Evolutionary conservation across 495 filamentous ascomycete genomes (phyloP).

Genomic region (Glutinoglossum americanum): DNA sequence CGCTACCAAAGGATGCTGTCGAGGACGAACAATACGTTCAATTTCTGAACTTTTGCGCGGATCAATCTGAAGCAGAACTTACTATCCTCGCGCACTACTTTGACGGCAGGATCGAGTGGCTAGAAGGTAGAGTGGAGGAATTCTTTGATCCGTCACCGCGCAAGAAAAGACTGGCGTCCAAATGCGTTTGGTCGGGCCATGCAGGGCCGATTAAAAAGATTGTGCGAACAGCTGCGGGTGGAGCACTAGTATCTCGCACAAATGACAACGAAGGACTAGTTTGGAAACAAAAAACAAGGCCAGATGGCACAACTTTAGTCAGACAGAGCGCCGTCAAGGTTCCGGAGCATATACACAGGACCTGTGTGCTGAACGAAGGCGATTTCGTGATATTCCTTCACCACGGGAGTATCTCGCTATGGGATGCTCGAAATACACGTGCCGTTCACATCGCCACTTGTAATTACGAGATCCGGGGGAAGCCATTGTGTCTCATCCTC

Average conservation of each 20-base stretch:
- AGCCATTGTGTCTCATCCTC: constrained; percentile 62
- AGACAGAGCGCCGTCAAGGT: constrained; percentile 51
- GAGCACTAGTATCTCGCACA: constrained; percentile 63
- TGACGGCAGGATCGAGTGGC: constrained; percentile 66
- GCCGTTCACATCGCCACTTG: constrained; percentile 35
- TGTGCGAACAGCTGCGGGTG: constrained; percentile 58
- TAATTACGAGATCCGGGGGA: constrained; percentile 40
- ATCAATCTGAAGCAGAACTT: constrained; percentile 35
- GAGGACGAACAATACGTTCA: constrained; percentile 38
- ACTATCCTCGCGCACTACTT: constrained; percentile 71
- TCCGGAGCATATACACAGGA: constrained; percentile 59
- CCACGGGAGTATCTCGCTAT: constrained; percentile 53
- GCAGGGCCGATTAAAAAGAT: constrained; percentile 62
- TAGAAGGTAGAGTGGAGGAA: constrained; percentile 53
- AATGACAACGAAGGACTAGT: constrained; percentile 58
- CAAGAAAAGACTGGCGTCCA: constrained; percentile 33
- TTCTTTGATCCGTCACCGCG: constrained; percentile 62
- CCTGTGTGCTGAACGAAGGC: constrained; percentile 51
- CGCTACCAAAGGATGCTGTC: constrained; percentile 30
- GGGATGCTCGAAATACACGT: constrained; percentile 43
- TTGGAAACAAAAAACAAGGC: constrained; percentile 44
- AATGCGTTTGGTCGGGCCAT: constrained; percentile 65
- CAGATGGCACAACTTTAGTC: constrained; percentile 29
- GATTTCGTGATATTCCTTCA: constrained; percentile 67
- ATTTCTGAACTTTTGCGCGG: constrained; percentile 48